A percentile compares a stretch with the other conserved stretches of the same genome.
phyloP scores from a whole-genome alignment of 306 rosid genomes.

The Inga leiocalycina region DNA sequence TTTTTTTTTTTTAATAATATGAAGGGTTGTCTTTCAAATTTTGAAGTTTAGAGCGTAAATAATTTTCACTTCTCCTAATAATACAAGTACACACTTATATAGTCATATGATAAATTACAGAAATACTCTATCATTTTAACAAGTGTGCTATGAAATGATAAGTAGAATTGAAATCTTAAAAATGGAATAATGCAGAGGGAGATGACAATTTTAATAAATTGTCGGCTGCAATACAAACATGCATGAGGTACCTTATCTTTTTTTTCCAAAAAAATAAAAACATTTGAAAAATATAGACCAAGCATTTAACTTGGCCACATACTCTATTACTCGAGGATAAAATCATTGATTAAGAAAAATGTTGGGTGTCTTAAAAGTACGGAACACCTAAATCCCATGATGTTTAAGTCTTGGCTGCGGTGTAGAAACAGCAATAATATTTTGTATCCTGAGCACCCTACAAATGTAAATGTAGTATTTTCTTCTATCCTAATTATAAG shows the following conservation, averaged over 20 bases:
- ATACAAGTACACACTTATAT: no score
- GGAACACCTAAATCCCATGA: background rate
- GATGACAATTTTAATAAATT: background rate
- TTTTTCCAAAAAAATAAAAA: background rate
- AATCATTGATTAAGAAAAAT: background rate
- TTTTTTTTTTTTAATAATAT: background rate
- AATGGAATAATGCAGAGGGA: background rate
- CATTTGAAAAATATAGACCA: background rate
- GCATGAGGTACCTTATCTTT: background rate
- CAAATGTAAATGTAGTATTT: no score
- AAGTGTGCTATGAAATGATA: no score
- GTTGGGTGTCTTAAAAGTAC: background rate
- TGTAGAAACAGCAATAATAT: no score
- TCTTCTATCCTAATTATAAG: no score
- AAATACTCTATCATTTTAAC: no score
- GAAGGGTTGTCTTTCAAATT: no score
- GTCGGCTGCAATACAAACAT: background rate
- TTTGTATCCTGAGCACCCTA: no score
- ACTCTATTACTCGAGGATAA: background rate
- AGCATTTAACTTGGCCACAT: background rate
- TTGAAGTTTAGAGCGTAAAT: no score
- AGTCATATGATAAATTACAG: no score
- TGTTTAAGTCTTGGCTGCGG: background rate
- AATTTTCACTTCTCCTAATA: no score
- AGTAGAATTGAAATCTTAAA: no score